Conservation (phyloP, 495 filamentous ascomycete species). For the Penicillium salamii region DNA sequence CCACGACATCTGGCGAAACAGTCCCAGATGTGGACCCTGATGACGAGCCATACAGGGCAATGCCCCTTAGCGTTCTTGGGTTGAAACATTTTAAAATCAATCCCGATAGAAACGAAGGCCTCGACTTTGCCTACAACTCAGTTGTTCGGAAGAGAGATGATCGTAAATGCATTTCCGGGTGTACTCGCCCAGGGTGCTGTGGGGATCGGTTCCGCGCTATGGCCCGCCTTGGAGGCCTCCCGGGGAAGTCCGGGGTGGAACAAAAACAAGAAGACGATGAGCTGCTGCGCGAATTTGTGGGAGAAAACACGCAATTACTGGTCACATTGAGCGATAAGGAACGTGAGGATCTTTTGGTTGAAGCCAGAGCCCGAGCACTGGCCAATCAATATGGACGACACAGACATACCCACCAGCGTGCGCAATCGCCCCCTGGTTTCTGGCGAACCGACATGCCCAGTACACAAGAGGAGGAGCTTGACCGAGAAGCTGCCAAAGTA, state of each 20-base stretch:
- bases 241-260: conserved; percentile 17
- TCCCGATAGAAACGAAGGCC: conserved; percentile 65
- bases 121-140: conserved; percentile 70
- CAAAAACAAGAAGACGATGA: conserved; percentile 45
- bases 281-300: conserved; percentile 66
- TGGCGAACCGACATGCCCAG: conserved; percentile 86
- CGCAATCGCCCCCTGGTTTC: conserved; percentile 74
- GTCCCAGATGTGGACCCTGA: conserved; percentile 23
- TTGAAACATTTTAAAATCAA: conserved; percentile 84
- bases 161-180: conserved; percentile 76
- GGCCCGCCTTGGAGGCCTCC: conserved; percentile 44
- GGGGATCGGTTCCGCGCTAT: conserved; percentile 68
- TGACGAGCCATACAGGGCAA: conserved; percentile 48
- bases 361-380: conserved; percentile 64
- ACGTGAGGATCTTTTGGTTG: conserved; percentile 55
- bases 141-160: conserved; percentile 71
- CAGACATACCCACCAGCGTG: conserved; percentile 67
- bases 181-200: conserved; percentile 73
- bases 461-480: conserved; percentile 70
- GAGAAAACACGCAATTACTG: conserved; percentile 46
- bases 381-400: conserved; percentile 75
- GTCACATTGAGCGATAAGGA: conserved; percentile 47
- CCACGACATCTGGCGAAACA: neutral
- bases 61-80: conserved; percentile 49
- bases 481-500: conserved; percentile 58